A percentile compares a stretch with the other conserved stretches of the same genome.
Evolutionary conservation across 2,329 filamentous ascomycete genomes (phyloP).

Genomic region (Ceratocystis destructans): DNA sequence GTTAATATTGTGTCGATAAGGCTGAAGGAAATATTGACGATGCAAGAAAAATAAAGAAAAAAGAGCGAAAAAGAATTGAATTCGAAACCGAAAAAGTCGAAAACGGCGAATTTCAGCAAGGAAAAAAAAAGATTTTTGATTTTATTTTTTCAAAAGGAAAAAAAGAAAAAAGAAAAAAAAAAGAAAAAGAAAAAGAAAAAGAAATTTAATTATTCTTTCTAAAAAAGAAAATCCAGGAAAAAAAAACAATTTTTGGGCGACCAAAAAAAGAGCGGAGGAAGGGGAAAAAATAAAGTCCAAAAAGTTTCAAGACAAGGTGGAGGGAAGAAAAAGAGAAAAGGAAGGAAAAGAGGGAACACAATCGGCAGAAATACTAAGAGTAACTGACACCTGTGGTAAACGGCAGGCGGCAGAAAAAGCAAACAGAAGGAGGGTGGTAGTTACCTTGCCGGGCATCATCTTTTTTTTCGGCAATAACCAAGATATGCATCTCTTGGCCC

Average conservation of each 20-base stretch:
- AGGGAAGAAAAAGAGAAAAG: not conserved
- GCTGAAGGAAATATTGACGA: not conserved
- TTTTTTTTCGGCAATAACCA: not conserved
- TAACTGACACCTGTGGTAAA: not conserved
- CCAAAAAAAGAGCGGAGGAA: slow-evolving; percentile 4
- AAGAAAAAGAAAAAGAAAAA: not conserved
- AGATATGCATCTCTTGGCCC: not conserved
- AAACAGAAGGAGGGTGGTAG: not conserved
- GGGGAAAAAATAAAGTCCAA: slow-evolving; percentile 5
- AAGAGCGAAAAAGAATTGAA: not conserved
- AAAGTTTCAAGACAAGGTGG: not conserved
- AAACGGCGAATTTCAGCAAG: not conserved
- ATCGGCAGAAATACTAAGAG: not conserved
- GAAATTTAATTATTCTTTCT: not conserved
- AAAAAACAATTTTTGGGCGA: not conserved
- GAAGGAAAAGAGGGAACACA: not conserved
- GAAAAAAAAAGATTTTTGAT: not conserved
- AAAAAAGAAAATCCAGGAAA: not conserved
- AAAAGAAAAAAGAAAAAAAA: not conserved
- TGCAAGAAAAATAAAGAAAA: slow-evolving; percentile 7
- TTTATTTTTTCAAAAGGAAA: not conserved
- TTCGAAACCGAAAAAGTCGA: not conserved
- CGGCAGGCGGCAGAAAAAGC: slow-evolving; percentile 3
- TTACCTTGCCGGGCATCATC: not conserved
- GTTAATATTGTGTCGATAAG: not conserved